Percentiles rank a stretch among this genome's conserved stretches.
phyloP scores from a whole-genome alignment of 768 basidiomycete species.

The Cantharellus cinnabarinus region DNA sequence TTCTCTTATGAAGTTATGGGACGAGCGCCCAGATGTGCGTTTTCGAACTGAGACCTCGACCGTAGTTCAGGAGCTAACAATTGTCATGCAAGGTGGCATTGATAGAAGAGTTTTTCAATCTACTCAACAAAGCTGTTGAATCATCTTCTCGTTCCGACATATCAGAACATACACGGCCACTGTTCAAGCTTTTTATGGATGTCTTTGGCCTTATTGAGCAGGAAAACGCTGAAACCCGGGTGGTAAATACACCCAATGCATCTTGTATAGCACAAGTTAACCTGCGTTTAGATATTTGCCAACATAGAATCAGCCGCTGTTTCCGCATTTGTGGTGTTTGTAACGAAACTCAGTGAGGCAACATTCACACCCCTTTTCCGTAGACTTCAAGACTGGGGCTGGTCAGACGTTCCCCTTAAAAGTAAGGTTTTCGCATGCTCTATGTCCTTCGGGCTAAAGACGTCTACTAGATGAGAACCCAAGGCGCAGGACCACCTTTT shows the following conservation, averaged over 20 bases:
- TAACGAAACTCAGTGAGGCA: conserved; percentile 81
- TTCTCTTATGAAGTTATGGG: conserved; percentile 4
- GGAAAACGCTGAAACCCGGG: conserved; percentile 11
- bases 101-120: conserved; percentile 28
- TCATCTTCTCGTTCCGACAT: conserved; percentile 43
- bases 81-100: neutral
- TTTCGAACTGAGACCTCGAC: neutral
- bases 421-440: neutral
- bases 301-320: conserved; percentile 25
- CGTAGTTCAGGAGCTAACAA: neutral
- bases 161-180: conserved; percentile 37
- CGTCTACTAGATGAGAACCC: neutral
- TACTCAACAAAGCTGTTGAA: conserved; percentile 45
- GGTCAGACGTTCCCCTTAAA: conserved; percentile 23
- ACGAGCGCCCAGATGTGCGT: neutral
- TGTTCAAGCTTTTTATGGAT: conserved; percentile 65
- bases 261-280: neutral
- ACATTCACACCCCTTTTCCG: conserved; percentile 85
- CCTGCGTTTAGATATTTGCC: conserved; percentile 14
- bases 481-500: conserved; percentile 47
- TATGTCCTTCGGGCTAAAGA: neutral
- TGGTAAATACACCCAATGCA: neutral
- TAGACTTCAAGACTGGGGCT: conserved; percentile 88
- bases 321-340: conserved; percentile 67
- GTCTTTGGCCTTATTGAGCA: conserved; percentile 36